phyloP scores from a whole-genome alignment of 2,329 filamentous ascomycete genomes.

The Pestalotiopsis sp. region DNA sequence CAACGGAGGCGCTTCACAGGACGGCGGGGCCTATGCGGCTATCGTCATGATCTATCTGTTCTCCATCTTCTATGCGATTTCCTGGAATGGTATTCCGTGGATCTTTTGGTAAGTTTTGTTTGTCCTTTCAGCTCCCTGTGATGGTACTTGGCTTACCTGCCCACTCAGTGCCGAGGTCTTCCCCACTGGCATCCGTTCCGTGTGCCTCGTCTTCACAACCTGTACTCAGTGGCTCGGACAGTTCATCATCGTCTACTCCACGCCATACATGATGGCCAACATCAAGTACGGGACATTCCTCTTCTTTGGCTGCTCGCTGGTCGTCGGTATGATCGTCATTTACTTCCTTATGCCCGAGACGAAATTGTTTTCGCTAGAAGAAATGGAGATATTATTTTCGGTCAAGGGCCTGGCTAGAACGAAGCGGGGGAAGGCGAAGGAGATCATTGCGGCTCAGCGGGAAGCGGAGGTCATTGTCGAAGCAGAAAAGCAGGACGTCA shows the following conservation, averaged over 20 bases:
- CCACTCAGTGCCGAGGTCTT: slow-evolving; percentile 22
- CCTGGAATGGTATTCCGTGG: slow-evolving; percentile 22
- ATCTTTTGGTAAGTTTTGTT: slow-evolving; percentile 15
- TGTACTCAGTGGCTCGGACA: slow-evolving; percentile 27
- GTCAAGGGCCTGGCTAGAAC: no score
- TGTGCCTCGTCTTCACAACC: slow-evolving; percentile 22
- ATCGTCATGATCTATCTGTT: slow-evolving; percentile 21
- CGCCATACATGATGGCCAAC: slow-evolving; percentile 28
- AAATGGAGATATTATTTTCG: no score
- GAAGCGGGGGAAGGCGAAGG: no score
- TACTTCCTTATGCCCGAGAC: no score
- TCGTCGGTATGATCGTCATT: no score
- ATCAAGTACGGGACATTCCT: slow-evolving; percentile 46
- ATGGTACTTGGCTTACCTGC: no score
- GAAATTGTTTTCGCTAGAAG: no score
- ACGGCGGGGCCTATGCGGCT: slow-evolving; percentile 19
- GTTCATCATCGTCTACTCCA: slow-evolving; percentile 25
- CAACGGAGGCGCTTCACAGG: slow-evolving; percentile 7
- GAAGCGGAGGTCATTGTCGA: no score
- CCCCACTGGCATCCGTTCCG: slow-evolving; percentile 23
- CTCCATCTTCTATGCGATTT: slow-evolving; percentile 21
- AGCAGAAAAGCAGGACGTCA: no score
- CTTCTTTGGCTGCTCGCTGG: slow-evolving; percentile 32
- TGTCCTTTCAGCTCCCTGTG: no score
- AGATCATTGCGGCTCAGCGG: no score